phyloP scores from a whole-genome alignment of 2,329 filamentous ascomycete genomes.

The Fusarium secorum region DNA sequence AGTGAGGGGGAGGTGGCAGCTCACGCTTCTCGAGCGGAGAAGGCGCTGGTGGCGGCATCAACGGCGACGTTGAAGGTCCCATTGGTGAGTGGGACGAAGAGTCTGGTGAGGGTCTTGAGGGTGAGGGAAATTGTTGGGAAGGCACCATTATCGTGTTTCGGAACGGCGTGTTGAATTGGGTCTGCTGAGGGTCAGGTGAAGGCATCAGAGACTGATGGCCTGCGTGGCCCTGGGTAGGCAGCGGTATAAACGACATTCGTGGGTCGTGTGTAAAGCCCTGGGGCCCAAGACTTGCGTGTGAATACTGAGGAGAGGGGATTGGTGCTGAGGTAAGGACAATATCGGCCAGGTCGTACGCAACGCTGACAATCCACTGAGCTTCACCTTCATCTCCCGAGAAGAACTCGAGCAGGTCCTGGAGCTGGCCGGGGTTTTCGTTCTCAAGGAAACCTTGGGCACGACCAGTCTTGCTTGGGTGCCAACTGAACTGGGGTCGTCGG shows the following conservation, averaged over 20 bases:
- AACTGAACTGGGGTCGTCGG: slow-evolving; percentile 67
- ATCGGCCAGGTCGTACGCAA: slow-evolving; percentile 66
- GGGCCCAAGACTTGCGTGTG: slow-evolving; percentile 40
- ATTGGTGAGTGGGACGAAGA: slow-evolving; percentile 46
- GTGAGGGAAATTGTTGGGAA: slow-evolving; percentile 43
- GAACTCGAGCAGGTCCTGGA: slow-evolving; percentile 71
- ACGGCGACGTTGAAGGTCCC: slow-evolving; percentile 45
- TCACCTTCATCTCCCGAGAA: slow-evolving; percentile 66
- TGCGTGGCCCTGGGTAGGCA: slow-evolving; percentile 44
- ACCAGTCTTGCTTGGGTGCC: slow-evolving; percentile 65
- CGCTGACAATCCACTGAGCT: slow-evolving; percentile 63
- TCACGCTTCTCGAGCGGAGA: slow-evolving; percentile 49
- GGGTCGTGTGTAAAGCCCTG: slow-evolving; percentile 42
- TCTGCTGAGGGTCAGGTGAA: slow-evolving; percentile 43
- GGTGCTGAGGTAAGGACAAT: slow-evolving; percentile 51
- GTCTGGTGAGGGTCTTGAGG: slow-evolving; percentile 45
- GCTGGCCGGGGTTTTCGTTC: slow-evolving; percentile 68
- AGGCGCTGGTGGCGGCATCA: slow-evolving; percentile 42
- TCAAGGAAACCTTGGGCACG: slow-evolving; percentile 66
- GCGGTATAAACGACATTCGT: slow-evolving; percentile 44
- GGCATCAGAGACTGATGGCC: slow-evolving; percentile 43
- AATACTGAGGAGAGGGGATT: slow-evolving; percentile 44
- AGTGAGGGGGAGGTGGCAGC: slow-evolving; percentile 44
- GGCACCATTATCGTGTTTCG: slow-evolving; percentile 47
- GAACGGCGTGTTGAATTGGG: slow-evolving; percentile 43